Evolutionary conservation across 2,329 filamentous ascomycete species (phyloP).

Genomic region (Metarhizium robertsii): DNA sequence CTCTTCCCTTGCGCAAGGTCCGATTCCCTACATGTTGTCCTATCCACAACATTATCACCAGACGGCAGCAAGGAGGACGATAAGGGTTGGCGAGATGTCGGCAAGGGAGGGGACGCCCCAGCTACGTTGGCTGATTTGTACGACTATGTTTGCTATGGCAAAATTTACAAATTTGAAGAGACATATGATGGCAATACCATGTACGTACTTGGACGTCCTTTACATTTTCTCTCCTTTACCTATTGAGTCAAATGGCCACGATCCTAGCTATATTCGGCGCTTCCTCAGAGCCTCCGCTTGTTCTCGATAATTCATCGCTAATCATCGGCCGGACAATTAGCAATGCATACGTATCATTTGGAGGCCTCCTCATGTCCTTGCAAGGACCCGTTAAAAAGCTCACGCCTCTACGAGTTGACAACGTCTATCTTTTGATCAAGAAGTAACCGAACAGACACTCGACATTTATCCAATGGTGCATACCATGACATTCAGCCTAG

Average conservation of each 20-base stretch:
- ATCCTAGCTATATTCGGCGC: background rate
- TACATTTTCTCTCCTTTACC: background rate
- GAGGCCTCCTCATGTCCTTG: slow-evolving; percentile 80
- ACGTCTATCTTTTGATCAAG: slow-evolving; percentile 89
- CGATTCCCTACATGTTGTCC: slow-evolving; percentile 69
- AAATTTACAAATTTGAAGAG: slow-evolving; percentile 84
- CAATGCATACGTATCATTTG: slow-evolving; percentile 90
- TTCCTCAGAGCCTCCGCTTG: background rate
- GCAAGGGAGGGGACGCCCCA: slow-evolving; percentile 42
- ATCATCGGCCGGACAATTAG: slow-evolving; percentile 33
- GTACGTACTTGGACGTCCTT: slow-evolving; percentile 33
- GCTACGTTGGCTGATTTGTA: slow-evolving; percentile 66
- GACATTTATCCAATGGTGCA: background rate
- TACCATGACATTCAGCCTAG: background rate
- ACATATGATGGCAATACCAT: slow-evolving; percentile 71
- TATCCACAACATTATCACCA: slow-evolving; percentile 77
- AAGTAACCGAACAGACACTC: slow-evolving; percentile 34
- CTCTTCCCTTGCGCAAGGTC: slow-evolving; percentile 69
- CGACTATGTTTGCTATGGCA: slow-evolving; percentile 82
- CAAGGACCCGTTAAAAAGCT: slow-evolving; percentile 96
- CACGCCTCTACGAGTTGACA: slow-evolving; percentile 81
- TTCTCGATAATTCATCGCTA: background rate
- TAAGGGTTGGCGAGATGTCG: slow-evolving; percentile 73
- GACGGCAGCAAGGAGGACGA: slow-evolving; percentile 74
- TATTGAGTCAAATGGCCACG: too few relatives aligned